A percentile compares a stretch with the other conserved stretches of the same genome.
These are phyloP conservation scores for Hygrocybe coccinea DNA, from an alignment of 768 basidiomycete species.

Conservation along the genomic window DNA sequence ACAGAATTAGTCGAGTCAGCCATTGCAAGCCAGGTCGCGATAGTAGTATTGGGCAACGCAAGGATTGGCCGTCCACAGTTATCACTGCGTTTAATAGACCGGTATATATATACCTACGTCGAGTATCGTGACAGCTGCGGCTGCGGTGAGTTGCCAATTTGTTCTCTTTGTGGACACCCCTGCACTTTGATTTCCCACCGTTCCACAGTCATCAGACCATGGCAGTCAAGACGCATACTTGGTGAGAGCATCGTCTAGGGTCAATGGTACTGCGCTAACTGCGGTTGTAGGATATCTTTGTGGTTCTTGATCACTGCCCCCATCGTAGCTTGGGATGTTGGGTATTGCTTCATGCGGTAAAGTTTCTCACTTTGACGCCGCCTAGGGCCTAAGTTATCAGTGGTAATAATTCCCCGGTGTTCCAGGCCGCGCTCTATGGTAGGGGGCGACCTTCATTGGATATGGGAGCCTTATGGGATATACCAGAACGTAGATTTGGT, in stretches of 20 bases:
- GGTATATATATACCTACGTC: too few relatives aligned
- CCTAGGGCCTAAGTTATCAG: not conserved
- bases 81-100: too few relatives aligned
- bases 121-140: too few relatives aligned
- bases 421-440: slow-evolving; percentile 76
- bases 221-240: slow-evolving; percentile 1
- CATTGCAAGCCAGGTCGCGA: too few relatives aligned
- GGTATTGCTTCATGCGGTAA: slow-evolving; percentile 78
- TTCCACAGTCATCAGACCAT: not conserved
- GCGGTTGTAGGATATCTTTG: slow-evolving; percentile 46
- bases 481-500: slow-evolving; percentile 58
- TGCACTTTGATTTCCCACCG: not conserved
- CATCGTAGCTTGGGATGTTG: slow-evolving; percentile 72
- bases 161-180: not conserved
- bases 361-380: slow-evolving; percentile 15
- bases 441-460: slow-evolving; percentile 88
- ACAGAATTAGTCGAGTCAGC: not conserved
- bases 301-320: slow-evolving; percentile 67
- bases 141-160: too few relatives aligned
- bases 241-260: not conserved
- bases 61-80: too few relatives aligned
- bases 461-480: slow-evolving; percentile 79
- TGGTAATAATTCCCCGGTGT: not conserved
- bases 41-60: too few relatives aligned
- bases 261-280: slow-evolving; percentile 34